Base-by-base conservation (phyloP, 2,329 filamentous ascomycete species). In the Ophiosphaerella korrae region DNA sequence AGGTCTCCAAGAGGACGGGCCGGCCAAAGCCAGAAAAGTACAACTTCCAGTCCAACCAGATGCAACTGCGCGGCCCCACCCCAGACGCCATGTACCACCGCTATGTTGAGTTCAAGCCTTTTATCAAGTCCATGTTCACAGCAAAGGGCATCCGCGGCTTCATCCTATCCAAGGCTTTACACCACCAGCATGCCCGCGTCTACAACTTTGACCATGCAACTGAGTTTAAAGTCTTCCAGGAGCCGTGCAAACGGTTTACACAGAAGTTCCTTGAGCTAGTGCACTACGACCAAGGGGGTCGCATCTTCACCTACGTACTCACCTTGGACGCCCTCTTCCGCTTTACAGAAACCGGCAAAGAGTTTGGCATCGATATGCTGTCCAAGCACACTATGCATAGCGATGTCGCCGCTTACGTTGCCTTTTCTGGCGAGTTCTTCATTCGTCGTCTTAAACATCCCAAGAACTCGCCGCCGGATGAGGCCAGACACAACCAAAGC, bases 341-440 rank as follows among this genome's bases (percentile, higher is more conserved):
- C 39, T 97, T 97, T 75, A 97, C 93, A 1, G 93, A 97, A 74
- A 97, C 93, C 0, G 93, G 93, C 26, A 94, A 94, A 64, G 92
- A 97, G 66, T 97, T 97, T 52, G 91, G 92, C 45, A 91, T 97
- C 64, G 93, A 97, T 75, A 80, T 97, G 72, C 76, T 97, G 64
- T 92, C 88, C 73, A 97, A 97, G 72, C 93, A 97, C 74, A 96
- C 91, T 35, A 96, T 97, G 91, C 93, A 97, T 76, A 93, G 90
- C 58, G 88, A 97, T 72, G 92, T 96, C 1, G 89, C 87, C 32
- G 88, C 90, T 2, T 96, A 96, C 71, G 90, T 97, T 57, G 93
- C 92, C 18, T 97, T 87, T 70, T 91, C 89, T 0, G 93, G 93
- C 36, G 93, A 97, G 69, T 97, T 97, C 74, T 94, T 97, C 71